A percentile compares a stretch with the other conserved stretches of the same genome.
Conservation (phyloP, 2,329 filamentous ascomycete species). For the Calonectria naviculata region DNA sequence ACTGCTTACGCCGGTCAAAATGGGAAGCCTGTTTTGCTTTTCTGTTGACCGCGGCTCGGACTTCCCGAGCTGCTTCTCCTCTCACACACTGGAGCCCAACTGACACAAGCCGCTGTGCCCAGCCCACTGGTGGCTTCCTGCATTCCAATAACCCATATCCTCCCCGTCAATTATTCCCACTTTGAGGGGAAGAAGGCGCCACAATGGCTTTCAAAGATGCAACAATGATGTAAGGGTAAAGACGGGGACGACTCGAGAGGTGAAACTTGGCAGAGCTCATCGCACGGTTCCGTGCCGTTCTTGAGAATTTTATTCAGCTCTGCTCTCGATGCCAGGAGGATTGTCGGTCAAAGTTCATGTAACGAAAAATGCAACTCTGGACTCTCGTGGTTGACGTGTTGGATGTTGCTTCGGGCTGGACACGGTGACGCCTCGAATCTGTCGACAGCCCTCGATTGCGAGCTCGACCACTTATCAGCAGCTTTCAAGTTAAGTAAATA, state of each 20-base stretch:
- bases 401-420: neutral
- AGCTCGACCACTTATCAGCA: too few relatives aligned
- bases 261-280: neutral
- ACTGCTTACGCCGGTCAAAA: neutral
- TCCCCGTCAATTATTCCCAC: neutral
- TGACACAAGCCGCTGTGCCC: neutral
- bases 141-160: neutral
- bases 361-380: neutral
- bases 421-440: neutral
- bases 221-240: neutral
- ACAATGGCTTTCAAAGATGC: neutral
- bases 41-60: neutral
- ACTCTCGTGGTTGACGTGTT: neutral
- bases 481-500: neutral
- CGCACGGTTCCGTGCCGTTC: neutral
- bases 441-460: neutral
- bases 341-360: neutral
- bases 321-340: neutral
- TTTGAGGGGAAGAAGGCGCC: neutral
- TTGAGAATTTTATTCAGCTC: neutral
- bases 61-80: neutral
- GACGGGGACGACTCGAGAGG: neutral
- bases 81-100: neutral
- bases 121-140: neutral
- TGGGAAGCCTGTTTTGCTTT: neutral